phyloP scores from a whole-genome alignment of 345 rosid species.

The Lumnitzera littorea region DNA sequence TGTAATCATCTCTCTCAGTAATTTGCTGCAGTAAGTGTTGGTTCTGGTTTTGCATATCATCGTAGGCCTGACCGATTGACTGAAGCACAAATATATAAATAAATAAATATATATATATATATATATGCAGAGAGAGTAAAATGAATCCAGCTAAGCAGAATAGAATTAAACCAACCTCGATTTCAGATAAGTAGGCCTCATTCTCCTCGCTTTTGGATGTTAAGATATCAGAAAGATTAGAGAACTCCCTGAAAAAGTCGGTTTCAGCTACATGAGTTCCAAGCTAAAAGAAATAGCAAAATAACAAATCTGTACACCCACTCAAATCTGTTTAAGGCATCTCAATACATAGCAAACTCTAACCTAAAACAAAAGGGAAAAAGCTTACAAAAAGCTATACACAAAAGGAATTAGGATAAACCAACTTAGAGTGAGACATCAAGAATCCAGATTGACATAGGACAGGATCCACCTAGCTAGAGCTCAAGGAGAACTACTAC shows the following conservation, averaged over 20 bases:
- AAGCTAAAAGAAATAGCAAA: no score
- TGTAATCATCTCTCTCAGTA: slow-evolving; percentile 96
- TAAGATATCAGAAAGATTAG: slow-evolving; percentile 50
- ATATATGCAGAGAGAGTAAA: slow-evolving; percentile 7
- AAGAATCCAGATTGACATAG: no score
- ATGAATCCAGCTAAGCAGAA: slow-evolving; percentile 3
- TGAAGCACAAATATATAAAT: slow-evolving; percentile 19
- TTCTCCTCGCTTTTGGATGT: slow-evolving; percentile 88
- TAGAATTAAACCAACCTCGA: slow-evolving; percentile 59
- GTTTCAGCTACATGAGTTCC: slow-evolving; percentile 1
- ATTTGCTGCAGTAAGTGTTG: slow-evolving; percentile 92
- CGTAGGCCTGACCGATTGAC: slow-evolving; percentile 92
- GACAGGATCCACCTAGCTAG: no score
- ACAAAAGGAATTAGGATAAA: no score
- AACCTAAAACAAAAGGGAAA: no score
- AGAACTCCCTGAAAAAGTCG: slow-evolving; percentile 51
- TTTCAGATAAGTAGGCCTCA: slow-evolving; percentile 83
- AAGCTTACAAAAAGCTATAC: no score
- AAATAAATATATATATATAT: slow-evolving; percentile 9
- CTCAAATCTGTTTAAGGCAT: no score
- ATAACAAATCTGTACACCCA: no score
- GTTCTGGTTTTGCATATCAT: slow-evolving; percentile 92
- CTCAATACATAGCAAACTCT: no score
- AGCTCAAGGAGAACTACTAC: no score
- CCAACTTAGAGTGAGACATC: no score